A percentile compares a stretch with the other conserved stretches of the same genome.
Evolutionary conservation across 371 early-diverging fungal species (phyloP).

Genomic region (Encephalitozoon cuniculi): DNA sequence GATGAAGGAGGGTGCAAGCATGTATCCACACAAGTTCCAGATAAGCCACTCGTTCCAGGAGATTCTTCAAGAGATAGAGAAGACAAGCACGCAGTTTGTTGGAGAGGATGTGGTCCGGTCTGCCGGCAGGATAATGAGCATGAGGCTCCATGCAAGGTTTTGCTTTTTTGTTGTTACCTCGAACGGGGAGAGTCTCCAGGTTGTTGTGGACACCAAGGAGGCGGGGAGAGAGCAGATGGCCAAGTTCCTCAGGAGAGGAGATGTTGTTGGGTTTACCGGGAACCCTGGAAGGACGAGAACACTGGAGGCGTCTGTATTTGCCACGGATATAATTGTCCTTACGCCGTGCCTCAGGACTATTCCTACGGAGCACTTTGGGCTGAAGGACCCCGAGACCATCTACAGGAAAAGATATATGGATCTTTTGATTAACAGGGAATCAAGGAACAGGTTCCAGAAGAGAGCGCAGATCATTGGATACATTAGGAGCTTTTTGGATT

Average conservation of each 20-base stretch:
- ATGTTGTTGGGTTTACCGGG: conserved; percentile 89
- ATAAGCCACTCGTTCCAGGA: conserved; percentile 42
- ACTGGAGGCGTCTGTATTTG: conserved; percentile 90
- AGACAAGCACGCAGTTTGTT: neutral
- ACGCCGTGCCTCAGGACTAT: conserved; percentile 88
- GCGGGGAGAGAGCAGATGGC: neutral
- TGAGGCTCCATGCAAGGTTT: conserved; percentile 36
- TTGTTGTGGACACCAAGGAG: conserved; percentile 29
- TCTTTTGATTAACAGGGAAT: conserved; percentile 89
- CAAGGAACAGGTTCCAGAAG: conserved; percentile 79
- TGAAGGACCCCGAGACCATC: conserved; percentile 81
- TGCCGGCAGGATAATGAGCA: conserved; percentile 49
- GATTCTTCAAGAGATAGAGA: neutral
- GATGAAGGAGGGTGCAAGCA: conserved; percentile 2
- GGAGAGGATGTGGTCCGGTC: conserved; percentile 27
- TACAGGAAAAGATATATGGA: conserved; percentile 97
- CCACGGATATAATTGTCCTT: conserved; percentile 72
- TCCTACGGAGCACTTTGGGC: conserved; percentile 85
- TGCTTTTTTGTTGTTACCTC: conserved; percentile 35
- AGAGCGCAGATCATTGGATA: conserved; percentile 83
- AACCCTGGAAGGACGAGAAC: conserved; percentile 79
- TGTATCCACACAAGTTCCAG: conserved; percentile 56
- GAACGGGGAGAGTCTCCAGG: conserved; percentile 27
- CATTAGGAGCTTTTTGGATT: conserved; percentile 81
- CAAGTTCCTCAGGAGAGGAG: conserved; percentile 74